Base-by-base conservation (phyloP, 495 filamentous ascomycete genomes). In the Chaetomium tenue region DNA sequence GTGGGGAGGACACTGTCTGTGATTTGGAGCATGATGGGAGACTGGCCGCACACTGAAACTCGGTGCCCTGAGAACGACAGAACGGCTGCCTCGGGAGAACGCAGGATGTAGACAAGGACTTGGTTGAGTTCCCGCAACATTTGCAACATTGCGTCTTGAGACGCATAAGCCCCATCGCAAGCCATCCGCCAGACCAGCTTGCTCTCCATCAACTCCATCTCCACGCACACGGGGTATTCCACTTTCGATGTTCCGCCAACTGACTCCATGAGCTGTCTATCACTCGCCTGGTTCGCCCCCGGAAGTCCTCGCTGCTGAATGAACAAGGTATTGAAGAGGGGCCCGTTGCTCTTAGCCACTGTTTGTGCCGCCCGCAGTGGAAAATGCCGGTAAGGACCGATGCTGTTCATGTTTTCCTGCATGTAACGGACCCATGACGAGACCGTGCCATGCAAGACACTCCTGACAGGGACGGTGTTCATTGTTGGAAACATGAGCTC, bases 151-250 rank as follows among this genome's bases (percentile, higher is more conserved):
- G 81, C 81, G 0, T 48, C 50, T 3, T 2, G 12, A 0, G 81
- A 76, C 15, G 88, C 67, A 33, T 83, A 80, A 16, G 71, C 72
- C 6, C 80, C 82, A 63, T 89, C 85, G 64, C 88, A 88, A 11
- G 90, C 91, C n/a, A 83, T 80, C 22, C 87, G 84, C 83, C 89
- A 91, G 5, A 87, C 61, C 0, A 93, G 64, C 1, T 73, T 67
- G 26, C 79, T 71, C 15, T 74, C 83, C 4, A 78, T 71, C 22
- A 82, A 73, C 66, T 93, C 91, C 79, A 92, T 85, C 74, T 95
- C 91, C 3, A 89, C 82, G 65, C 89, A 91, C n/a, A 93, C 73
- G 0, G 89, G 89, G 68, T 91, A 93, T 63, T 93, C 90, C 22
- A 91, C 84, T 55, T 84, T 79, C 0, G 90, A 85, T 13, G 70